Conservation (phyloP, 1,284 basidiomycete genomes). For the Rhodotorula sp. region DNA sequence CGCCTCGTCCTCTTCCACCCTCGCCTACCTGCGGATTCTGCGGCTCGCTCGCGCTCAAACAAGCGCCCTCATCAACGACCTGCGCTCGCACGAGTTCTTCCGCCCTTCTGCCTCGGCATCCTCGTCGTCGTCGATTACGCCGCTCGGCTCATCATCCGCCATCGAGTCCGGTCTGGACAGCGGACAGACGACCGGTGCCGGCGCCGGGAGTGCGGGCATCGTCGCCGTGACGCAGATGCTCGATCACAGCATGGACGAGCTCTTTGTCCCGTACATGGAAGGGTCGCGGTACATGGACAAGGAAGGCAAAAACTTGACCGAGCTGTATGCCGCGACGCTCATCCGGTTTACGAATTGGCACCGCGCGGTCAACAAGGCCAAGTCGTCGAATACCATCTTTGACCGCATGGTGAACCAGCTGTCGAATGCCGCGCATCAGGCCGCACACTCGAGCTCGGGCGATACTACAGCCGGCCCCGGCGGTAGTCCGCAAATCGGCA, state of each 20-base stretch:
- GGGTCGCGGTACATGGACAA: constrained; percentile 87
- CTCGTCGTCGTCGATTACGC: constrained; percentile 14
- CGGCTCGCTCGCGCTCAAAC: constrained; percentile 82
- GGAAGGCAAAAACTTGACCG: constrained; percentile 81
- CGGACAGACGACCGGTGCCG: constrained; percentile 7
- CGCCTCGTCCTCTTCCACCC: constrained; percentile 70
- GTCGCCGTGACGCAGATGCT: constrained; percentile 72
- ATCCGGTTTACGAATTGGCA: constrained; percentile 82
- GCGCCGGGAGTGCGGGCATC: constrained; percentile 30
- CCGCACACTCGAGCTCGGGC: constrained; percentile 44
- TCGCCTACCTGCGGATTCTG: constrained; percentile 87
- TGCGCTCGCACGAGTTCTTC: constrained; percentile 83
- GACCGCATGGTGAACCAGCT: constrained; percentile 91
- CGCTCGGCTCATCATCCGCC: constrained; percentile 12
- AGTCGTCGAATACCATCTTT: constrained; percentile 72
- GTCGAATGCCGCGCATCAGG: constrained; percentile 61
- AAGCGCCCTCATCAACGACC: constrained; percentile 78
- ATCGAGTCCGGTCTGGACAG: neutral
- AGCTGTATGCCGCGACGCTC: constrained; percentile 75
- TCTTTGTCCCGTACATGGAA: constrained; percentile 89
- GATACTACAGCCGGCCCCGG: neutral
- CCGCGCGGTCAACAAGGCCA: constrained; percentile 65
- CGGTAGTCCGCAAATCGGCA: constrained; percentile 51
- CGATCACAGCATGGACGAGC: constrained; percentile 90
- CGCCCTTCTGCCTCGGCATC: constrained; percentile 52